A percentile compares a stretch with the other conserved stretches of the same genome.
phyloP scores from a whole-genome alignment of 805 yeast genomes.

The Nakazawaea molendinolei region DNA sequence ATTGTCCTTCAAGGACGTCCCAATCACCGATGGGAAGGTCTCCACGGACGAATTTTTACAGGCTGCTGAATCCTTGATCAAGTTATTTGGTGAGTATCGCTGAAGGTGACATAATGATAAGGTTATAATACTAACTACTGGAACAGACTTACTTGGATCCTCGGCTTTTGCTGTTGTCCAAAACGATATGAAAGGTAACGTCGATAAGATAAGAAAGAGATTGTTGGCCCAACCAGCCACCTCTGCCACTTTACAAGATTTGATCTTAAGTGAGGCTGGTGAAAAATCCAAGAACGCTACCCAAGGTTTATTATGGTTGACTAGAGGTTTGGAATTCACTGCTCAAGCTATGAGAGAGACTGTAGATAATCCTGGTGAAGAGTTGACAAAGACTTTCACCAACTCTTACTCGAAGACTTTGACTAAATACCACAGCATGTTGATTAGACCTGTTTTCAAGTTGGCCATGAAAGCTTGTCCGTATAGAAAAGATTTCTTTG shows the following conservation, averaged over 20 bases:
- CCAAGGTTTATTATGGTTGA: constrained; percentile 84
- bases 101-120: not conserved
- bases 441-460: constrained; percentile 81
- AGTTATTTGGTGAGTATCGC: constrained; percentile 54
- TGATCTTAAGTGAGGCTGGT: constrained; percentile 65
- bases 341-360: constrained; percentile 83
- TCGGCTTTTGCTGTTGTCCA: constrained; percentile 82
- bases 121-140: too few relatives aligned
- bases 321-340: constrained; percentile 84
- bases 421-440: constrained; percentile 73
- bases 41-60: constrained; percentile 71
- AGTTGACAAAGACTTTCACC: constrained; percentile 72
- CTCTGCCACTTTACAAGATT: constrained; percentile 67
- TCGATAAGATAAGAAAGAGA: constrained; percentile 64
- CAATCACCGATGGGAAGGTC: constrained; percentile 55
- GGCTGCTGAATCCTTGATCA: constrained; percentile 79
- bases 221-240: constrained; percentile 57
- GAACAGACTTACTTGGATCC: constrained; percentile 63
- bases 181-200: constrained; percentile 83
- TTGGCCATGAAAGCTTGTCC: constrained; percentile 96
- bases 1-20: constrained; percentile 69
- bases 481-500: constrained; percentile 78
- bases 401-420: constrained; percentile 80
- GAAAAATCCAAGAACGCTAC: constrained; percentile 69
- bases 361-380: constrained; percentile 53